Evolutionary conservation across 306 rosid species (phyloP).

Genomic region (Corylus avellana): DNA sequence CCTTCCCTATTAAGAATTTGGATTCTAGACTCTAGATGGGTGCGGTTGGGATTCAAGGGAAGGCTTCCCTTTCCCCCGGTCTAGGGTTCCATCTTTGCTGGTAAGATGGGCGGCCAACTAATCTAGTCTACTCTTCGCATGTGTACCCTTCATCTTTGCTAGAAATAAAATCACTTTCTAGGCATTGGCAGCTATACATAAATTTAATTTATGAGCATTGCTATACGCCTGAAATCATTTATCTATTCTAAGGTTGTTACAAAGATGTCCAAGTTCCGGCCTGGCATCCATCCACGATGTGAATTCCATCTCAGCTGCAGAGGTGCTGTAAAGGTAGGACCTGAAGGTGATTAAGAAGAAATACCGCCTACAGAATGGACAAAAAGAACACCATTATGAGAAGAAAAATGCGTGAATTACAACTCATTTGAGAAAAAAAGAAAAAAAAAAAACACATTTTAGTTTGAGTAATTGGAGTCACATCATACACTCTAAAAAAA

Average conservation of each 20-base stretch:
- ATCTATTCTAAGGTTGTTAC: slow-evolving; percentile 79
- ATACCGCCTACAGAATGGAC: slow-evolving; percentile 65
- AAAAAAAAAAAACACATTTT: no score
- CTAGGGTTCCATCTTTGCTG: background rate
- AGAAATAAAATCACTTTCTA: background rate
- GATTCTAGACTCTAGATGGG: no score
- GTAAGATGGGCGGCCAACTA: background rate
- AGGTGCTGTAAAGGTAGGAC: slow-evolving; percentile 77
- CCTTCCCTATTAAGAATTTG: no score
- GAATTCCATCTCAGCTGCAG: slow-evolving; percentile 46
- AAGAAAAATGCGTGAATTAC: no score
- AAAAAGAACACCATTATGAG: background rate
- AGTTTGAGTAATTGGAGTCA: no score
- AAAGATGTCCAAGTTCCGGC: slow-evolving; percentile 92
- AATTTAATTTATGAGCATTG: slow-evolving; percentile 23
- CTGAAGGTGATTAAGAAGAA: slow-evolving; percentile 80
- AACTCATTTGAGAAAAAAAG: no score
- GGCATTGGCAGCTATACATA: slow-evolving; percentile 40
- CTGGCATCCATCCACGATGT: slow-evolving; percentile 79
- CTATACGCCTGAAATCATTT: slow-evolving; percentile 39
- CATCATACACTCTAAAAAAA: no score
- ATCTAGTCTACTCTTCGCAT: background rate
- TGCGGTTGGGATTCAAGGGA: no score
- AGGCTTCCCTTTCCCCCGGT: no score
- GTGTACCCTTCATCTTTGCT: background rate